phyloP scores from a whole-genome alignment of 129 eudicot genomes.

The Pseudognaphalium luteoalbum region DNA sequence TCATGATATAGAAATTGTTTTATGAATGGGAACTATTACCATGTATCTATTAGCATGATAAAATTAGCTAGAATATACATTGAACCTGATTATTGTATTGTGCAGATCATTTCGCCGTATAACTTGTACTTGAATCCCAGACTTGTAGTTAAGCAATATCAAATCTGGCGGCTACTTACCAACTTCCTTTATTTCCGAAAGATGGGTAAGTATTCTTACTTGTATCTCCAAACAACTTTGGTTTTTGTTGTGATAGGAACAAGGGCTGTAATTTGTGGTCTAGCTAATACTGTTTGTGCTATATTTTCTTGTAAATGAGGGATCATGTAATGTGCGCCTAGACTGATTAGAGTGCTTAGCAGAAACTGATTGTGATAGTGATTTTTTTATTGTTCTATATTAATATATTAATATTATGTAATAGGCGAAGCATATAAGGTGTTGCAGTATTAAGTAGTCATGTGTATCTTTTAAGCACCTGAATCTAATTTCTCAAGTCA shows the following conservation, averaged over 20 bases:
- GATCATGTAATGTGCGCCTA: background rate
- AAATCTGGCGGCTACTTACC: conserved; percentile 90
- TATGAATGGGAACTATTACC: background rate
- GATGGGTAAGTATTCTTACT: conserved; percentile 64
- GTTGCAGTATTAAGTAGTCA: background rate
- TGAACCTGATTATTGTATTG: conserved; percentile 19
- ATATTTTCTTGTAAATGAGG: conserved; percentile 1
- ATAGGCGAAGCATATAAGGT: background rate
- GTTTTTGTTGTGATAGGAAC: conserved; percentile 4
- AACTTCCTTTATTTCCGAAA: conserved; percentile 92
- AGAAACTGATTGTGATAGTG: background rate
- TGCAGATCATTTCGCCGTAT: conserved; percentile 96
- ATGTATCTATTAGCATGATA: background rate
- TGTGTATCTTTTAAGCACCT: background rate
- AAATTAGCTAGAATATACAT: background rate
- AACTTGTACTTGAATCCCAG: conserved; percentile 85
- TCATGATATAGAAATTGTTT: background rate
- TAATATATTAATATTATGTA: background rate
- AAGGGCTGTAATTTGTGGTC: conserved; percentile 15
- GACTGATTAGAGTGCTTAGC: background rate
- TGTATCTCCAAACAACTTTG: conserved; percentile 11
- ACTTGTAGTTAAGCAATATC: conserved; percentile 90
- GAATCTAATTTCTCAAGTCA: conserved; percentile 5
- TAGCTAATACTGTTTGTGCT: conserved; percentile 1
- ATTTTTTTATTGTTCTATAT: background rate